Base-by-base conservation (phyloP, 2,329 filamentous ascomycete genomes). In the Aspergillus awamori region DNA sequence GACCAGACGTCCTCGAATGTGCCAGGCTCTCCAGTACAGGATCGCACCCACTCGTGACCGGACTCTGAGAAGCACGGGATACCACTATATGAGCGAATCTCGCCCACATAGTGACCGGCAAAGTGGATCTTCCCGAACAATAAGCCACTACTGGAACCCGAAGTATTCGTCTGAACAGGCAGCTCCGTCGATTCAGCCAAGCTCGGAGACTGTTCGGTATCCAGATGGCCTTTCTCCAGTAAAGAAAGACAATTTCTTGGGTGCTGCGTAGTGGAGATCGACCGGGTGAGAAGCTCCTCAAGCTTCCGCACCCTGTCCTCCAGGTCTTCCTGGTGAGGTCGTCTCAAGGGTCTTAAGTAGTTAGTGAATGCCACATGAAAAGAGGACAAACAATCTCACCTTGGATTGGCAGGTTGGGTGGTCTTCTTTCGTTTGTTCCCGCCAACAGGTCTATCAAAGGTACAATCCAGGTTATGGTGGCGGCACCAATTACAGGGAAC, bases 401-500 rank as follows among this genome's bases (percentile, higher is more conserved):
- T 43, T 15, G 53, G 41, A 43, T 45, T 33, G 24, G 22, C 22
- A 2, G 53, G 53, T 26, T 56, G 39, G 36, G 20, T 56, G 53
- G 53, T 24, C 15, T 45, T 56, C 53, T 47, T 56, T 8, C 53
- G 53, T n/a, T 56, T 53, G 28, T n/a, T 47, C 1, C 53, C 53
- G 13, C 53, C 53, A 15, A 47, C 45, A 17, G 53, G 53, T 15
- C 53, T 30, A 22, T 56, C 30, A 39, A 56, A 56, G 30, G 53
- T 56, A 41, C 53, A 56, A 17, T 56, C 53, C 26, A 56, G 39
- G 8, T 56, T 45, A 43, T 56, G 53, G 26, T 56, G 53, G 39
- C 53, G 53, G 26, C 53, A 56, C 53, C 53, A 56, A 22, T 56
- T 56, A 33, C 53, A 56, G 6, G 53, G 53, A 6, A 47, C 28